phyloP scores from a whole-genome alignment of 1,284 basidiomycete genomes.

The Apiotrichum veenhuisii region DNA sequence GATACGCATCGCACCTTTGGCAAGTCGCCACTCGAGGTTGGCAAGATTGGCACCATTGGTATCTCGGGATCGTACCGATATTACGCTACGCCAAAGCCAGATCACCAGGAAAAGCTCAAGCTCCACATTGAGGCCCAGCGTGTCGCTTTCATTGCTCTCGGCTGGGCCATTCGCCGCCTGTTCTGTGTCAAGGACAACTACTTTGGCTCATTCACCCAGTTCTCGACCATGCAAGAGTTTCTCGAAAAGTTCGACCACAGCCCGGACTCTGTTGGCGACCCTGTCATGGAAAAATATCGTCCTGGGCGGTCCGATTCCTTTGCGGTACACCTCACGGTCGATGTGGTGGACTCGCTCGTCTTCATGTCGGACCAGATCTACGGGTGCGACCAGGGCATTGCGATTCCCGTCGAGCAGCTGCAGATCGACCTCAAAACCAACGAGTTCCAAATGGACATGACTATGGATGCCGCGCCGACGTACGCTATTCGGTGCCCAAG shows the following conservation, averaged over 20 bases:
- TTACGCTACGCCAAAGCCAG: conserved; percentile 62
- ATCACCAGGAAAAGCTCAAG: conserved; percentile 72
- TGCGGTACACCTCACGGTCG: conserved; percentile 65
- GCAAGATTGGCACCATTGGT: conserved; percentile 58
- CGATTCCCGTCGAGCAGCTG: conserved; percentile 62
- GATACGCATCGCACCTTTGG: conserved; percentile 73
- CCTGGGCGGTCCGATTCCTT: conserved; percentile 74
- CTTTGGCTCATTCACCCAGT: conserved; percentile 85
- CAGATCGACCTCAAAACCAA: conserved; percentile 72
- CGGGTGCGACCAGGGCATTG: conserved; percentile 60
- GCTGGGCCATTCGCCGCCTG: conserved; percentile 80
- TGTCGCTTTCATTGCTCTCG: conserved; percentile 66
- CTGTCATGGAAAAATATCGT: conserved; percentile 71
- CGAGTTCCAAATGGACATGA: conserved; percentile 85
- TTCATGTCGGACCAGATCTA: conserved; percentile 71
- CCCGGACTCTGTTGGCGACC: conserved; percentile 65
- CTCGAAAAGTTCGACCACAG: conserved; percentile 62
- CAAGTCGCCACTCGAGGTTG: conserved; percentile 54
- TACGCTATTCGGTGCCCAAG: conserved; percentile 56
- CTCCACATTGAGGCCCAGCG: conserved; percentile 55
- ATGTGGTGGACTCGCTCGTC: conserved; percentile 58
- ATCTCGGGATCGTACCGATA: conserved; percentile 72
- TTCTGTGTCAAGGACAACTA: conserved; percentile 88
- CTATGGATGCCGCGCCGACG: conserved; percentile 64
- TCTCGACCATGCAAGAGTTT: conserved; percentile 78